phyloP scores from a whole-genome alignment of 306 rosid species.

The Macrotyloma uniflorum region DNA sequence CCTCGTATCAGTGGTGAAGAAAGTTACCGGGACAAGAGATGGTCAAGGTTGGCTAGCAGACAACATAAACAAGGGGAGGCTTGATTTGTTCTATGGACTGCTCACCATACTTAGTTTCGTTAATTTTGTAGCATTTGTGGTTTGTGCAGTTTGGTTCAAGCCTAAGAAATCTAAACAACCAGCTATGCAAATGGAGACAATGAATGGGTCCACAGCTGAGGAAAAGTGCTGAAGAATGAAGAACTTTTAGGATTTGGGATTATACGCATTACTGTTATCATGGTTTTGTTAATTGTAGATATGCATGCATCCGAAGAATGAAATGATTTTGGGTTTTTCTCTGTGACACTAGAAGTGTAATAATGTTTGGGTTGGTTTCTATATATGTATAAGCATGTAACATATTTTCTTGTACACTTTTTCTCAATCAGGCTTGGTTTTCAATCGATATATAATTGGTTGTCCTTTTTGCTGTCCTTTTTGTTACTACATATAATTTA shows the following conservation, averaged over 20 bases:
- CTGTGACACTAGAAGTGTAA: not conserved
- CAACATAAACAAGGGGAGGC: constrained; percentile 75
- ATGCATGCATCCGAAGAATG: constrained; percentile 19
- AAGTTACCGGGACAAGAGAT: constrained; percentile 51
- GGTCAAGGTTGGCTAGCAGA: constrained; percentile 89
- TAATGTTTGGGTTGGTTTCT: constrained; percentile 37
- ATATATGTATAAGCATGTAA: constrained; percentile 30
- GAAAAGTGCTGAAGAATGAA: constrained; percentile 49
- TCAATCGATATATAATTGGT: not conserved
- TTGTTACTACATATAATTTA: not conserved
- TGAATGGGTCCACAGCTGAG: constrained; percentile 42
- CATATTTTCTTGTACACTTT: constrained; percentile 24
- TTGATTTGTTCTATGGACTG: constrained; percentile 81
- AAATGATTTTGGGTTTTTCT: constrained; percentile 18
- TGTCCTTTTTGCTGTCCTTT: not conserved
- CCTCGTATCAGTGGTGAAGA: constrained; percentile 70
- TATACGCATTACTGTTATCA: not conserved
- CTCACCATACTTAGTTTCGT: constrained; percentile 60
- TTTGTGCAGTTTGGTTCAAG: constrained; percentile 66
- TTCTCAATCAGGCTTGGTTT: constrained; percentile 28
- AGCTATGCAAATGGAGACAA: constrained; percentile 47
- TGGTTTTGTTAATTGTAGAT: constrained; percentile 29
- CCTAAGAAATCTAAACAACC: constrained; percentile 53
- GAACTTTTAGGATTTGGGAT: constrained; percentile 8
- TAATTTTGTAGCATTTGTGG: constrained; percentile 62